These are phyloP conservation scores for Pterocarpus macrocarpus DNA, from an alignment of 306 rosid genomes.

Conservation along the genomic window DNA sequence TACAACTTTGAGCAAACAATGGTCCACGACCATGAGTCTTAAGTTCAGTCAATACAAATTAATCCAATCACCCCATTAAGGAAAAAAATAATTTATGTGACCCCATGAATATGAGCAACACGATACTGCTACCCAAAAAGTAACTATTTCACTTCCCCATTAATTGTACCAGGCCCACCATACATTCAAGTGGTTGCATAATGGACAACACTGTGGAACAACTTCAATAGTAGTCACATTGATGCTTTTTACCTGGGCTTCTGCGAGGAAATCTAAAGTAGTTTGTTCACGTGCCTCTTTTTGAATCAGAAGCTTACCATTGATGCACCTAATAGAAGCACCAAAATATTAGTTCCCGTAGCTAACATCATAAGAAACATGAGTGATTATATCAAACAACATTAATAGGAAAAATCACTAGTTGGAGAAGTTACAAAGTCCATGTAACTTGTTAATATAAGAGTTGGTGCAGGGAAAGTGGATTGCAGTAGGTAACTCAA, in stretches of 20 bases:
- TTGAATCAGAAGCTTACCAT: slow-evolving; percentile 31
- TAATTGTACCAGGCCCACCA: slow-evolving; percentile 52
- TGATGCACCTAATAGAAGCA: slow-evolving; percentile 47
- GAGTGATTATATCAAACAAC: slow-evolving; percentile 31
- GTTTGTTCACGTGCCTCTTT: slow-evolving; percentile 41
- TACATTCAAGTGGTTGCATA: slow-evolving; percentile 44
- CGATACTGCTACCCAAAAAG: slow-evolving; percentile 43
- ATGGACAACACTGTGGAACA: slow-evolving; percentile 27
- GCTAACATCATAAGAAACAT: not conserved
- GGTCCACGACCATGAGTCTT: slow-evolving; percentile 22
- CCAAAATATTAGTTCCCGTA: not conserved
- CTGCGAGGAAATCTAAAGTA: slow-evolving; percentile 34
- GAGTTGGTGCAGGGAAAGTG: slow-evolving; percentile 31
- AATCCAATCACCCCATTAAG: slow-evolving; percentile 14
- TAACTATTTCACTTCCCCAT: slow-evolving; percentile 29
- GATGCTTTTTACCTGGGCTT: slow-evolving; percentile 48
- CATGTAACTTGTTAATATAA: slow-evolving; percentile 36
- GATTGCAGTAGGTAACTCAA: slow-evolving; percentile 41
- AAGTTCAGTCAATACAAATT: slow-evolving; percentile 26
- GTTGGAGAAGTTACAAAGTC: slow-evolving; percentile 45
- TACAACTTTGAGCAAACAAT: slow-evolving; percentile 29
- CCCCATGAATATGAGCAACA: slow-evolving; percentile 38
- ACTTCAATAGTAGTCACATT: slow-evolving; percentile 36
- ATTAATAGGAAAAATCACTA: slow-evolving; percentile 34
- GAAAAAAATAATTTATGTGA: slow-evolving; percentile 39